phyloP scores from a whole-genome alignment of 306 rosid species.

The Casuarina glauca region DNA sequence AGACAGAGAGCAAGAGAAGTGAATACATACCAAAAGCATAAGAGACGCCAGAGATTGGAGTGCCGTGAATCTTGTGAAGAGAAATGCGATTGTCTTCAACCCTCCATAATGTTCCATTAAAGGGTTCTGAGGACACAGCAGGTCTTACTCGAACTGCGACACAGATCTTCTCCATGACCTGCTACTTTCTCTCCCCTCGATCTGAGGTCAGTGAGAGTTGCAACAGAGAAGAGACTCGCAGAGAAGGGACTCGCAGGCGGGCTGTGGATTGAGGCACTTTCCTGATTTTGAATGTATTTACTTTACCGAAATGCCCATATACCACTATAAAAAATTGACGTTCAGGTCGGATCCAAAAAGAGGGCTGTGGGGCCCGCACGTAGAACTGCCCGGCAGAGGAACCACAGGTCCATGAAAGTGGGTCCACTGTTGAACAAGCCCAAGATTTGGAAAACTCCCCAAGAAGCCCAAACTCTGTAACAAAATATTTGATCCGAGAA shows the following conservation, averaged over 20 bases:
- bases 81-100: slow-evolving; percentile 85
- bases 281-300: background rate
- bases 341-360: background rate
- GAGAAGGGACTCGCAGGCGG: slow-evolving; percentile 18
- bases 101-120: slow-evolving; percentile 70
- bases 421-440: too few relatives aligned
- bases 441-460: too few relatives aligned
- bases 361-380: background rate
- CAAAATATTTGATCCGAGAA: too few relatives aligned
- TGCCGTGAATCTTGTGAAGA: slow-evolving; percentile 80
- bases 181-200: background rate
- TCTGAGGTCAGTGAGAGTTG: background rate
- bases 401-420: too few relatives aligned
- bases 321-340: background rate
- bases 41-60: slow-evolving; percentile 67
- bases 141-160: slow-evolving; percentile 89
- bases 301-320: slow-evolving; percentile 27
- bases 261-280: background rate
- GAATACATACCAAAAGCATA: slow-evolving; percentile 67
- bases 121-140: slow-evolving; percentile 41
- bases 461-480: too few relatives aligned
- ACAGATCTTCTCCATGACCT: slow-evolving; percentile 84
- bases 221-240: background rate
- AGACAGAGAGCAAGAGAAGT: background rate
- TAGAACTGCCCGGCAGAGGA: background rate